These are phyloP conservation scores for Potentilla sterilis DNA, from an alignment of 306 rosid genomes.

Conservation along the genomic window DNA sequence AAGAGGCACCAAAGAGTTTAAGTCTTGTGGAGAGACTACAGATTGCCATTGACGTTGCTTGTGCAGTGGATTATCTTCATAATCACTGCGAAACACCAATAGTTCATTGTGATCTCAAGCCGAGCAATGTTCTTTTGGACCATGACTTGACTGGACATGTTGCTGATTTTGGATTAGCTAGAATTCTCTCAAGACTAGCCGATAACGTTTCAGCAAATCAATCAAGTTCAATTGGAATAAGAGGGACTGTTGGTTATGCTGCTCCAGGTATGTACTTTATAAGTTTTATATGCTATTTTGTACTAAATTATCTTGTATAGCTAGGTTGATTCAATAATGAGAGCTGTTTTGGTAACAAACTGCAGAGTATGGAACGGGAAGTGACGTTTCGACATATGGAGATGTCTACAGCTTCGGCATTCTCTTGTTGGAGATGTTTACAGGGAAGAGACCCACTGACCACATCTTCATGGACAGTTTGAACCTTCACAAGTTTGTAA, in stretches of 20 bases:
- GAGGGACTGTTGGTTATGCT: not conserved
- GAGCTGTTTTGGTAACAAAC: not conserved
- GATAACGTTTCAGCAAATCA: not conserved
- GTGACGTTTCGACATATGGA: not conserved
- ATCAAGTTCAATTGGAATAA: constrained; percentile 7
- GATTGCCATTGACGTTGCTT: not conserved
- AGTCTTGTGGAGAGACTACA: not conserved
- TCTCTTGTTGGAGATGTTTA: constrained; percentile 11
- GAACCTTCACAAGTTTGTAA: constrained; percentile 2
- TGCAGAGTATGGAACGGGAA: constrained; percentile 2
- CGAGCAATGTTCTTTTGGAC: constrained; percentile 9
- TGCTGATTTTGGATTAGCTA: constrained; percentile 6
- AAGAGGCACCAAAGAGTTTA: not conserved
- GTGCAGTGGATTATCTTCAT: constrained; percentile 16
- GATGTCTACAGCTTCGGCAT: constrained; percentile 11
- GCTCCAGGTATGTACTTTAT: constrained; percentile 10
- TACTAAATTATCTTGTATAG: not conserved
- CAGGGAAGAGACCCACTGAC: constrained; percentile 2
- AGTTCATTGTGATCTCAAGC: constrained; percentile 15
- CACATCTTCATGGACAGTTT: not conserved
- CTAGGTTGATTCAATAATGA: not conserved
- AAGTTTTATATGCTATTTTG: not conserved
- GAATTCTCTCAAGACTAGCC: not conserved
- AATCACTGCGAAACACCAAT: not conserved
- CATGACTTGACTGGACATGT: constrained; percentile 1